Evolutionary conservation across 2,329 filamentous ascomycete genomes (phyloP), one percentile per base, ranked within the genome.

Genomic region (Fusarium keratoplasticum): DNA sequence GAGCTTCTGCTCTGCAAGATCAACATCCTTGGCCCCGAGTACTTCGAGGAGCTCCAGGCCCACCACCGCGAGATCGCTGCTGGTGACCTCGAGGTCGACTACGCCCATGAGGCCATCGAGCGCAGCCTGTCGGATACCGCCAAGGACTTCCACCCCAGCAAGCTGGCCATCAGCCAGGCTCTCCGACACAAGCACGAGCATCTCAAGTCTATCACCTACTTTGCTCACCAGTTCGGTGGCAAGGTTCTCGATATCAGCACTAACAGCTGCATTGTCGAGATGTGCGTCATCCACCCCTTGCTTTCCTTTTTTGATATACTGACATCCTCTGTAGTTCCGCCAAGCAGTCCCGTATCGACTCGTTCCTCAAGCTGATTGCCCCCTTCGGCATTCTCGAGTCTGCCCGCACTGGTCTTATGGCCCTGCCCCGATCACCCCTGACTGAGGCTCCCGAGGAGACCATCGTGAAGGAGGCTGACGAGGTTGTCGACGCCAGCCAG

Each of bases 221-320:
- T 99, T 81, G 93, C 96, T 20, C 96, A 99, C 86, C 96, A 99
- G 81, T 99, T 99, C 80, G 95, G 95, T 66, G 96, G 96, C 74
- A 99, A 99, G 87, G 94, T 99, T 29, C 85, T 99, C 78, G 96
- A 99, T 84, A 98, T 99, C 79, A 98, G 95, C 87, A 98, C 94
- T 62, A 98, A 94, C 85, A 98, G 97, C 86, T 98, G 96, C 85
- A 98, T 98, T 83, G 95, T 99, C 69, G 96, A 99, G 85, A 84
- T 99, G 94, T 96, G 89, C 89, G 93, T 89, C 33, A 14, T 27
- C 3, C 11, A 62, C 61, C 18, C 31, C 27, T 31, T 29, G 5
- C 8, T 36, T 9, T 20, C 44, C 40, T 25, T 16, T 5, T 5
- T 47, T n/a, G 10, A 25, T 2, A 20, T 68, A 64, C 79, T 82